Evolutionary conservation across 345 rosid species (phyloP).

Genomic region (Brassica incana): DNA sequence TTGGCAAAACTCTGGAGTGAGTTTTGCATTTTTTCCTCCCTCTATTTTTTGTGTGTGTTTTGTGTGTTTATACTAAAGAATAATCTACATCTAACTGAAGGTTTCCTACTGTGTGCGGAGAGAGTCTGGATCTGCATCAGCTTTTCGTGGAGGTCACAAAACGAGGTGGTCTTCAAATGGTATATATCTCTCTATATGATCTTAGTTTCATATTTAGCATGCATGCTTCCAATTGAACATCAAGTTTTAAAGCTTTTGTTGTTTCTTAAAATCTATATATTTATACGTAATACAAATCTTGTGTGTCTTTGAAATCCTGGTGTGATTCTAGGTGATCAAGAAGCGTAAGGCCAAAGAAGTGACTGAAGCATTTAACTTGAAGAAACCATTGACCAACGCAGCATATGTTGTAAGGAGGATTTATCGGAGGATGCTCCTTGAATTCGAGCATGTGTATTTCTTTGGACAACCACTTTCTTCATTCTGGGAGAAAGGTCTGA

Average conservation of each 20-base stretch:
- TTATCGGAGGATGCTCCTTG: constrained; percentile 60
- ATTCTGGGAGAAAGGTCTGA: constrained; percentile 8
- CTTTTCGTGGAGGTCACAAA: constrained; percentile 77
- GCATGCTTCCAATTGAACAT: neutral
- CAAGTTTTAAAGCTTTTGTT: neutral
- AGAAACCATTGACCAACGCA: constrained; percentile 71
- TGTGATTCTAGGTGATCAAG: constrained; percentile 51
- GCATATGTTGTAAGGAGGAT: constrained; percentile 63
- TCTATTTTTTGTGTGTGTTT: neutral
- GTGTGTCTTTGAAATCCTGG: neutral
- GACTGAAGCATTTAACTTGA: constrained; percentile 55
- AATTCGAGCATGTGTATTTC: constrained; percentile 77
- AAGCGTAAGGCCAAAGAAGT: constrained; percentile 85
- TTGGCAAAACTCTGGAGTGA: constrained; percentile 51
- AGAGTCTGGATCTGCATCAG: constrained; percentile 62
- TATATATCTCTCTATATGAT: neutral
- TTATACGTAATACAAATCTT: neutral
- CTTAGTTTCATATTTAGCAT: neutral
- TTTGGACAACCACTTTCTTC: constrained; percentile 45
- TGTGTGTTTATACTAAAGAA: neutral
- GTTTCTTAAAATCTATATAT: neutral
- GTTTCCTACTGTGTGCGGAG: constrained; percentile 67
- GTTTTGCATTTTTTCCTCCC: constrained; percentile 5
- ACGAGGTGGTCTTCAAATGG: constrained; percentile 70
- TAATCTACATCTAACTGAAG: constrained; percentile 28